A percentile compares a stretch with the other conserved stretches of the same genome.
phyloP scores from a whole-genome alignment of 2,329 filamentous ascomycete species.

The Cladophialophora bantiana region DNA sequence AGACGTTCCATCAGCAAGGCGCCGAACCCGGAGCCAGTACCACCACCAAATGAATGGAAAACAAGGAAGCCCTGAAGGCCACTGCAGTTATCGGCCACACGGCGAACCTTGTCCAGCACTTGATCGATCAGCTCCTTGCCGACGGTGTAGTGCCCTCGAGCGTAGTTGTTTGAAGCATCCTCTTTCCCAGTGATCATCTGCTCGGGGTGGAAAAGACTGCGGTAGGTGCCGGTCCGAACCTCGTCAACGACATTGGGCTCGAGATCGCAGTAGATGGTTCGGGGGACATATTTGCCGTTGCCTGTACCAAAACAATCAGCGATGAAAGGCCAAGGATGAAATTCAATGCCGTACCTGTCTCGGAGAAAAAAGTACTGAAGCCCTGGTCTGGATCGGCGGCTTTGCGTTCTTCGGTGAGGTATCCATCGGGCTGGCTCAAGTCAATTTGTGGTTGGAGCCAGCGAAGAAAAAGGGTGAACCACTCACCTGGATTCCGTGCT shows the following conservation, averaged over 20 bases:
- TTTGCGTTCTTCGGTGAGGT: constrained; percentile 98
- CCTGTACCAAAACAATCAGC: constrained; percentile 60
- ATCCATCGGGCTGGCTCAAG: constrained; percentile 84
- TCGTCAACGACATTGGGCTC: constrained; percentile 99
- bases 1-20: constrained; percentile 96
- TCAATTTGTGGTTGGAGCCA: constrained; percentile 35
- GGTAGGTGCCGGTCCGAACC: constrained; percentile 96
- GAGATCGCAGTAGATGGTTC: constrained; percentile 99
- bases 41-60: constrained; percentile 99
- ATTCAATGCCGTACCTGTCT: constrained; percentile 76
- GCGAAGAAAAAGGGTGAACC: constrained; percentile 31
- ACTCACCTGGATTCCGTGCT: constrained; percentile 97
- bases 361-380: constrained; percentile 99
- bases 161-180: constrained; percentile 99
- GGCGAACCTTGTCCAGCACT: constrained; percentile 96
- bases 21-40: constrained; percentile 98
- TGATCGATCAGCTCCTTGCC: constrained; percentile 99
- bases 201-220: constrained; percentile 96
- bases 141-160: constrained; percentile 98
- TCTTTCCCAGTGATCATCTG: constrained; percentile 99
- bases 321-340: constrained; percentile 3
- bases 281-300: constrained; percentile 98
- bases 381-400: constrained; percentile 89
- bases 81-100: constrained; percentile 96
- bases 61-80: constrained; percentile 99